Conservation (phyloP, 2,329 filamentous ascomycete species). For the Orbilia ellipsospora region DNA sequence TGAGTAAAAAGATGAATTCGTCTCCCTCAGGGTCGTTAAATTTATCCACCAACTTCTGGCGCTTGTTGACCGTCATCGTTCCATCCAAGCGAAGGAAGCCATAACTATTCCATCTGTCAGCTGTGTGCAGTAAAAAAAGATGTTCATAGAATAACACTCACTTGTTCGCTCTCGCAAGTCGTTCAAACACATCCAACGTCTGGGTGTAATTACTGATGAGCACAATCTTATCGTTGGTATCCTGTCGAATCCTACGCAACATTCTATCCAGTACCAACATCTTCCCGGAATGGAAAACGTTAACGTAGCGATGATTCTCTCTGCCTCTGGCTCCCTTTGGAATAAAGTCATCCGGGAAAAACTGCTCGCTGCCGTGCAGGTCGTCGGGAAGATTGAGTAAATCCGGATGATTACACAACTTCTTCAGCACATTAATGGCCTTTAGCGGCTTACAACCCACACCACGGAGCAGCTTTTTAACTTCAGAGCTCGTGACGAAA, state of each 20-base stretch:
- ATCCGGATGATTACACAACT: constrained; percentile 97
- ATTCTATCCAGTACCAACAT: constrained; percentile 98
- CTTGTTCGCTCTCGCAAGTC: constrained; percentile 81
- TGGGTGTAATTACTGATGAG: constrained; percentile 98
- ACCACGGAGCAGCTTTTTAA: constrained; percentile 87
- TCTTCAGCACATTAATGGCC: constrained; percentile 95
- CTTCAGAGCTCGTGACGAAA: constrained; percentile 94
- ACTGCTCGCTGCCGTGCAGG: constrained; percentile 83
- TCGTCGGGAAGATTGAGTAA: constrained; percentile 84
- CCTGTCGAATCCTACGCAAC: constrained; percentile 92
- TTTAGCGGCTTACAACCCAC: constrained; percentile 97
- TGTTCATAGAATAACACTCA: constrained; percentile 14
- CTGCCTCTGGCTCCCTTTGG: constrained; percentile 87
- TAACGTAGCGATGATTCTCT: constrained; percentile 81
- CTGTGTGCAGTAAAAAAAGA: background rate
- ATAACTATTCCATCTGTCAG: constrained; percentile 66
- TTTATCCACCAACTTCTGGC: constrained; percentile 95
- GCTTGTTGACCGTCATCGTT: constrained; percentile 97
- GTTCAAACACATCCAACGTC: constrained; percentile 93
- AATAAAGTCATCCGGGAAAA: constrained; percentile 86
- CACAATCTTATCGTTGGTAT: constrained; percentile 99
- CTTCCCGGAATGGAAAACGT: constrained; percentile 96
- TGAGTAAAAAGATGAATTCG: constrained; percentile 95
- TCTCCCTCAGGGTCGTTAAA: constrained; percentile 93
- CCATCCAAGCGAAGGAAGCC: constrained; percentile 90